These are phyloP conservation scores for Sugiyamaella lignohabitans DNA, from an alignment of 805 yeast species.

Conservation along the genomic window DNA sequence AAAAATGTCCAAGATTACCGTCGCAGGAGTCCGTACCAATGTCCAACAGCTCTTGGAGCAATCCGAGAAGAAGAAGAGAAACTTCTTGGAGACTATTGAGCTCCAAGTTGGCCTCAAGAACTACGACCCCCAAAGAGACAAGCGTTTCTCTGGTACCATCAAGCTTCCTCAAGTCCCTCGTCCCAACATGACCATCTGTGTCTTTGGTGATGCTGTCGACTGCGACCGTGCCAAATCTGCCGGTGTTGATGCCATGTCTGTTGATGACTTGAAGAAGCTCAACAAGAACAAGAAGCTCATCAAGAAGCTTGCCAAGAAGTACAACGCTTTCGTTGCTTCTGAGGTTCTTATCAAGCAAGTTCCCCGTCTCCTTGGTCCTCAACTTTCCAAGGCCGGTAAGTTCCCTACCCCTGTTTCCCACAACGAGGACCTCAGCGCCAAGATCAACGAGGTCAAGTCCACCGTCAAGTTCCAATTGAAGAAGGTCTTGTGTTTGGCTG, in stretches of 20 bases:
- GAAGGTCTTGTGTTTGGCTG: constrained; percentile 99
- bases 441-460: constrained; percentile 96
- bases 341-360: constrained; percentile 99
- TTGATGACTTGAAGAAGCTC: constrained; percentile 98
- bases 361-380: constrained; percentile 99
- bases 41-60: constrained; percentile 84
- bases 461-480: constrained; percentile 99
- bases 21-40: constrained; percentile 93
- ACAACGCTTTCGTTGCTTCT: constrained; percentile 99
- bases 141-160: constrained; percentile 99
- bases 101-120: constrained; percentile 99
- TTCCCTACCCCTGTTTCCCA: constrained; percentile 99
- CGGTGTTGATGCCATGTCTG: constrained; percentile 99
- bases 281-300: constrained; percentile 99
- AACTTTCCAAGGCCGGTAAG: constrained; percentile 99
- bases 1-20: constrained; percentile 62
- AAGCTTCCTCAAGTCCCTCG: constrained; percentile 98
- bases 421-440: constrained; percentile 93
- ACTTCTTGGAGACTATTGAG: constrained; percentile 99
- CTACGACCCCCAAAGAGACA: constrained; percentile 99
- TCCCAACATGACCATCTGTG: constrained; percentile 99
- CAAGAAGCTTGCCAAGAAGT: constrained; percentile 99
- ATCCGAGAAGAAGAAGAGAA: constrained; percentile 98
- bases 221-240: constrained; percentile 99
- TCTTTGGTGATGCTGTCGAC: constrained; percentile 99